These are phyloP conservation scores for Trichophyton mentagrophytes DNA, from an alignment of 2,329 filamentous ascomycete genomes.

Conservation along the genomic window DNA sequence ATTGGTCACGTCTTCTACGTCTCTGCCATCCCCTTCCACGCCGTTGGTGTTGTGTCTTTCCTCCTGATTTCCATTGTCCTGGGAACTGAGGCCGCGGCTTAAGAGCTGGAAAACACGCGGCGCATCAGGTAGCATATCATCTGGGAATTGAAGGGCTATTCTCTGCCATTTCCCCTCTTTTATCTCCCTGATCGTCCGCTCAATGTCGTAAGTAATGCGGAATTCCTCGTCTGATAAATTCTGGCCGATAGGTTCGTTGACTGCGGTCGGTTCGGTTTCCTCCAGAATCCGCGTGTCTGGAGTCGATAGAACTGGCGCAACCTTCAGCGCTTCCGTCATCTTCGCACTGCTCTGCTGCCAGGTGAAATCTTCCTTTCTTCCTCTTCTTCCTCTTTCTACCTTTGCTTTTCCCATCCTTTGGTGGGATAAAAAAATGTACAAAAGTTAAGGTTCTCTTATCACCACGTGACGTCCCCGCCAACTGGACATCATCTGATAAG, in stretches of 20 bases:
- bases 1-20: constrained; percentile 12
- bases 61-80: constrained; percentile 4
- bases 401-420: background rate
- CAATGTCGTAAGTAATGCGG: constrained; percentile 67
- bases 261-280: constrained; percentile 32
- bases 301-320: constrained; percentile 49
- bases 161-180: constrained; percentile 56
- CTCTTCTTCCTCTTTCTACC: background rate
- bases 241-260: background rate
- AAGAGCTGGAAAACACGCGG: constrained; percentile 63
- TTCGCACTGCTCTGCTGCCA: background rate
- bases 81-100: constrained; percentile 36
- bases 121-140: constrained; percentile 79
- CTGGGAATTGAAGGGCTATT: constrained; percentile 89
- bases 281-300: constrained; percentile 50
- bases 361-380: background rate
- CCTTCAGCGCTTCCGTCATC: constrained; percentile 21
- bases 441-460: constrained; percentile 2
- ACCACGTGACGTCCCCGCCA: background rate
- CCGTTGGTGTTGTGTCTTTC: constrained; percentile 9
- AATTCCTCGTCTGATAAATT: constrained; percentile 55
- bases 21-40: constrained; percentile 13
- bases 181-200: constrained; percentile 65
- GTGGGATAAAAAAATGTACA: background rate
- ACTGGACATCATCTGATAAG: background rate